A percentile compares a stretch with the other conserved stretches of the same genome.
These are phyloP conservation scores for Ceratocystis huliohia DNA, from an alignment of 2,329 filamentous ascomycete species.

Conservation along the genomic window DNA sequence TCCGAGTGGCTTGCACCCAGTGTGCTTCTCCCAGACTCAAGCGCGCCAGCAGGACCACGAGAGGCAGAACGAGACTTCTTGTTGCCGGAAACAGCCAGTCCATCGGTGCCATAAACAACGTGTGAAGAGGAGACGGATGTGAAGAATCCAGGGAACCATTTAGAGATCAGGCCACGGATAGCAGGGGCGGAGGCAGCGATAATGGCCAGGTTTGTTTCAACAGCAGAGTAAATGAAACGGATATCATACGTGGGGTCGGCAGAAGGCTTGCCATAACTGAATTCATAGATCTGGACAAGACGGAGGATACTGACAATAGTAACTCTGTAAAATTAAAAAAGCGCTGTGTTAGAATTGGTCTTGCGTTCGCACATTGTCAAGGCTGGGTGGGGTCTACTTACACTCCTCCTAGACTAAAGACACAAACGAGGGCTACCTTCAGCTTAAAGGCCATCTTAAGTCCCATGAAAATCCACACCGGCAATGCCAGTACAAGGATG, in stretches of 20 bases:
- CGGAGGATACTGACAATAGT: constrained; percentile 28
- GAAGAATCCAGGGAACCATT: constrained; percentile 29
- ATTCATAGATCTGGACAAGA: constrained; percentile 24
- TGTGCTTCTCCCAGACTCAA: background rate
- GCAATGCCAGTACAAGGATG: constrained; percentile 30
- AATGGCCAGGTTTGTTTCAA: constrained; percentile 31
- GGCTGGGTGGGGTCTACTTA: constrained; percentile 23
- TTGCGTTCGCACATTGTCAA: too few species aligned
- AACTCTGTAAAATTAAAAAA: constrained; percentile 25
- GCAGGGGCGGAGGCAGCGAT: constrained; percentile 30
- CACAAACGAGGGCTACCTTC: constrained; percentile 31
- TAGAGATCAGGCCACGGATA: constrained; percentile 28
- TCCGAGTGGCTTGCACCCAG: constrained; percentile 17
- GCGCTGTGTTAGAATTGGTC: background rate
- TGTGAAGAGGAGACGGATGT: background rate
- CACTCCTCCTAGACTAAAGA: constrained; percentile 32
- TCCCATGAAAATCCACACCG: constrained; percentile 32
- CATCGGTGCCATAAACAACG: constrained; percentile 13
- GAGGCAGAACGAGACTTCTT: constrained; percentile 21
- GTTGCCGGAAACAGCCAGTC: constrained; percentile 19
- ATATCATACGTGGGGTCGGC: constrained; percentile 26
- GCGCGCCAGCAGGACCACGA: background rate
- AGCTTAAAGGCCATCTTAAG: constrained; percentile 30
- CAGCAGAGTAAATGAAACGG: constrained; percentile 26
- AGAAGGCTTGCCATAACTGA: constrained; percentile 15